phyloP scores from a whole-genome alignment of 2,329 filamentous ascomycete species.

The Penicillium rolfsii region DNA sequence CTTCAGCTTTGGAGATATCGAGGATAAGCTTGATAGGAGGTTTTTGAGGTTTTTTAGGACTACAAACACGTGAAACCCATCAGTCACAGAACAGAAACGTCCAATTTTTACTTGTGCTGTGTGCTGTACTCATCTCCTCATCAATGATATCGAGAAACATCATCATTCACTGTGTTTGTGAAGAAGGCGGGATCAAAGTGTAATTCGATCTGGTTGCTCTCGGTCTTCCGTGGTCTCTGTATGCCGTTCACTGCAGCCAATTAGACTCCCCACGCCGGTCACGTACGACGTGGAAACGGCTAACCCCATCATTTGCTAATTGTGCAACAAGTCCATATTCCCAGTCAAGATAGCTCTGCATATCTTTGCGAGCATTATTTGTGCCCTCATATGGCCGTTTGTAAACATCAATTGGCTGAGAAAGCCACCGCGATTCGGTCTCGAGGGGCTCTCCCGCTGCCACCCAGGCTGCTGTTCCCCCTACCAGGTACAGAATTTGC shows the following conservation, averaged over 20 bases:
- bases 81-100: no score
- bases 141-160: no score
- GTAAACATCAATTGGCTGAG: constrained; percentile 38
- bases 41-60: no score
- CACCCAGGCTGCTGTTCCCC: constrained; percentile 35
- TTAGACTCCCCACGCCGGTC: background rate
- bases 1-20: background rate
- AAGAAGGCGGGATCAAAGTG: background rate
- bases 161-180: no score
- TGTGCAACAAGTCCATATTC: constrained; percentile 39
- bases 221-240: background rate
- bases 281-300: constrained; percentile 31
- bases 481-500: constrained; percentile 26
- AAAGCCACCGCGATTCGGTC: constrained; percentile 34
- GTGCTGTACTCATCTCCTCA: no score
- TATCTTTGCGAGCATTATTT: constrained; percentile 33
- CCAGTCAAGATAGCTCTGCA: constrained; percentile 41
- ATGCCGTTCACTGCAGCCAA: background rate
- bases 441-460: constrained; percentile 27
- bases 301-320: constrained; percentile 34
- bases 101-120: no score
- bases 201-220: background rate
- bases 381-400: constrained; percentile 40
- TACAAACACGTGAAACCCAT: no score
- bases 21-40: background rate